Conservation (phyloP, 1,284 basidiomycete genomes). For the Baeospora myosura region DNA sequence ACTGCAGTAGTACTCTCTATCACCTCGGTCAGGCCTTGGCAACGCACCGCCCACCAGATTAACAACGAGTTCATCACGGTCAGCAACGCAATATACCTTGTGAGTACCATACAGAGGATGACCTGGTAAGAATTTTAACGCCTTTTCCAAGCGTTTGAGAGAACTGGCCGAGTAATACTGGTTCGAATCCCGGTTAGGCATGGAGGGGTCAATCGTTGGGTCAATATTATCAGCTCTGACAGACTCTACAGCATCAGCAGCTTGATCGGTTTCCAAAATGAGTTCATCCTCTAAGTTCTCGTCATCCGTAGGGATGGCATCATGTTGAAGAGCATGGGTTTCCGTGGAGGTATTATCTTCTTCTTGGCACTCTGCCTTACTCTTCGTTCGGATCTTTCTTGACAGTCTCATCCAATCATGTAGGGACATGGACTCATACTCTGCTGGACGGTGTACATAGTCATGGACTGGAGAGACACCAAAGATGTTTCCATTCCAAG, state of each 20-base stretch:
- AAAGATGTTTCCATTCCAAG: conserved; percentile 3
- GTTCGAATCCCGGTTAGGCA: too few relatives aligned
- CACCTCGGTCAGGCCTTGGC: background rate
- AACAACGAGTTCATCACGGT: background rate
- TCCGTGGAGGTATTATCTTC: too few relatives aligned
- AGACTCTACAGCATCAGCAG: background rate
- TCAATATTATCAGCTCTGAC: background rate
- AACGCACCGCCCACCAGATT: background rate
- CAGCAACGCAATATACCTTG: background rate
- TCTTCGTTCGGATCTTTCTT: too few relatives aligned
- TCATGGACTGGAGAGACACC: conserved; percentile 9
- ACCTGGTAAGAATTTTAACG: background rate
- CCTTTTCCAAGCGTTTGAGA: background rate
- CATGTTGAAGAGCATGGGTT: too few relatives aligned
- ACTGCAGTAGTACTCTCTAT: background rate
- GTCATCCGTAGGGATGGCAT: conserved; percentile 2
- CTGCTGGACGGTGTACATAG: conserved; percentile 12
- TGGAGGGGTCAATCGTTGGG: too few relatives aligned
- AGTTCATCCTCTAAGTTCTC: conserved; percentile 10
- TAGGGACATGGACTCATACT: conserved; percentile 13
- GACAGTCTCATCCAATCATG: conserved; percentile 22
- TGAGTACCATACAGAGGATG: background rate
- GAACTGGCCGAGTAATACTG: too few relatives aligned
- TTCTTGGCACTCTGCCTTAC: too few relatives aligned
- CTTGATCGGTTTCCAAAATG: background rate